A percentile compares a stretch with the other conserved stretches of the same genome.
Evolutionary conservation across 129 eudicot species (phyloP).

Genomic region (Artemisia annua): DNA sequence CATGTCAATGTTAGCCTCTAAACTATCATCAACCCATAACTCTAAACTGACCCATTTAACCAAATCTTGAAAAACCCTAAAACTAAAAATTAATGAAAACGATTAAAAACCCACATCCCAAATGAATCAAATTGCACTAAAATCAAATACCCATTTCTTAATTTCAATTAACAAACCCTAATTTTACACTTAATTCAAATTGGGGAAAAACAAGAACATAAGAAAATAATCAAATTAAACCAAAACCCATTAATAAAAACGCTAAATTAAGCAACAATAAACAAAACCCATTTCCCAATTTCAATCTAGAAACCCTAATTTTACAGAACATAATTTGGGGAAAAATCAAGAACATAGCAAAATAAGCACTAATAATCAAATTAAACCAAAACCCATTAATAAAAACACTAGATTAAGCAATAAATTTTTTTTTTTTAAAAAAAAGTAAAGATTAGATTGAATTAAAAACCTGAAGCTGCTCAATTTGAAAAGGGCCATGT

Average conservation of each 20-base stretch:
- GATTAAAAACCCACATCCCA: conserved; percentile 13
- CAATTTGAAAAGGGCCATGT: conserved; percentile 83
- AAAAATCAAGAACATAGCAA: not conserved
- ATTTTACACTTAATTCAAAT: not conserved
- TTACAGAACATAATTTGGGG: not conserved
- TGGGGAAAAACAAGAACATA: no score
- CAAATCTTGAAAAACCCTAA: conserved; percentile 13
- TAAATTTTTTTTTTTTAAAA: not conserved
- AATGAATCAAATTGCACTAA: not conserved
- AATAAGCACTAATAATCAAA: not conserved
- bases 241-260: conserved; percentile 21
- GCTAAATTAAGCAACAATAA: conserved; percentile 2
- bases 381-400: conserved; percentile 17
- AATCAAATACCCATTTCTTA: not conserved
- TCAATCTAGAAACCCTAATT: conserved; percentile 23
- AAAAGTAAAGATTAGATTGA: not conserved
- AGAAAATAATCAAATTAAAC: not conserved
- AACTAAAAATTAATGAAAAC: conserved; percentile 5
- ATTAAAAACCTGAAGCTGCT: conserved; percentile 74
- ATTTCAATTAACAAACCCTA: not conserved
- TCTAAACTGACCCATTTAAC: not conserved
- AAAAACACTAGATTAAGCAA: conserved; percentile 14
- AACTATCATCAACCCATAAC: conserved; percentile 16
- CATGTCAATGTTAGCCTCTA: conserved; percentile 12
- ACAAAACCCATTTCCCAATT: conserved; percentile 21